Percentiles rank a stretch among this genome's conserved stretches.
These are phyloP conservation scores for Ochetophila trinervis DNA, from an alignment of 306 rosid genomes.

Conservation along the genomic window DNA sequence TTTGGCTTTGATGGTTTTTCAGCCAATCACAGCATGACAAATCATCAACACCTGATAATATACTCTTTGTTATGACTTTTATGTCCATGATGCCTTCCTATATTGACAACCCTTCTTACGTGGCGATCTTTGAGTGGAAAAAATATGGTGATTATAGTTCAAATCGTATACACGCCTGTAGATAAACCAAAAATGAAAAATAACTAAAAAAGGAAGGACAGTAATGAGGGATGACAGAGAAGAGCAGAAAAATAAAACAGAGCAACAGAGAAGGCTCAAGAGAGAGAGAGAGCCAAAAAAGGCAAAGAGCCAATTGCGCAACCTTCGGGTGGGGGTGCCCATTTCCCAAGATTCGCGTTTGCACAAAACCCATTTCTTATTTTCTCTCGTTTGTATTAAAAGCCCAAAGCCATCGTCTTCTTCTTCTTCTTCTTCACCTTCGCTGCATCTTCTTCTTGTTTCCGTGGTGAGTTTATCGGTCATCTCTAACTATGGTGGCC, in stretches of 20 bases:
- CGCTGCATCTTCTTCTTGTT: neutral
- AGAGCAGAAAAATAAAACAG: neutral
- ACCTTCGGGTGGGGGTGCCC: neutral
- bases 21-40: neutral
- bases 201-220: neutral
- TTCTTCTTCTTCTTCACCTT: neutral
- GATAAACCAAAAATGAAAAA: conserved; percentile 5
- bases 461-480: neutral
- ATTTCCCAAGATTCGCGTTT: conserved; percentile 8
- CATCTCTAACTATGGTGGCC: conserved; percentile 49
- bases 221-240: neutral
- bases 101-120: too few species aligned
- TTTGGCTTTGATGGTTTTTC: neutral
- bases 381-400: neutral
- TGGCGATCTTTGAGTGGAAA: neutral
- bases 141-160: neutral
- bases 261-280: too few species aligned
- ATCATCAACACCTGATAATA: neutral
- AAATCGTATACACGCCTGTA: neutral
- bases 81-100: too few species aligned
- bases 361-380: neutral
- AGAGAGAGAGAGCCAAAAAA: neutral
- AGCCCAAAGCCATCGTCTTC: neutral
- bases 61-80: neutral
- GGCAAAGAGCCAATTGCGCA: conserved; percentile 1